A percentile compares a stretch with the other conserved stretches of the same genome.
Conservation (phyloP, 2,329 filamentous ascomycete species). For the Trichoderma koningiopsis region DNA sequence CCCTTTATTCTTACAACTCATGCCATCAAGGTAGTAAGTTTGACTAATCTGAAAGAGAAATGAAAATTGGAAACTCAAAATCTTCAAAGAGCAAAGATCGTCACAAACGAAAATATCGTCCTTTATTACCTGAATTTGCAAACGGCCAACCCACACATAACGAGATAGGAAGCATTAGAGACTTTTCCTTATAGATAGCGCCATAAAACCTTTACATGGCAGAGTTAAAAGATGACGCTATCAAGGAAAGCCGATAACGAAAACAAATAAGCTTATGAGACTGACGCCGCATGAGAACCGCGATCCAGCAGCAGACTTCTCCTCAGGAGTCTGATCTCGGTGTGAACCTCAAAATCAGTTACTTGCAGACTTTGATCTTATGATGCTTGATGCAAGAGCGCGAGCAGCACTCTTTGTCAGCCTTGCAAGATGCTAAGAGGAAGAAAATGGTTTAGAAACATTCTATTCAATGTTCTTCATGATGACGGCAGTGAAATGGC, state of each 20-base stretch:
- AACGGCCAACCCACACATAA: too few species aligned
- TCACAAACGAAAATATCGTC: background rate
- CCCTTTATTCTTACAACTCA: background rate
- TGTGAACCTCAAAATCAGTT: background rate
- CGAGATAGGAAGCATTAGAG: too few species aligned
- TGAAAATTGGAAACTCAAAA: background rate
- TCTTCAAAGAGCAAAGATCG: background rate
- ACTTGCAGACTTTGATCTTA: background rate
- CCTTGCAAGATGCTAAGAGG: background rate
- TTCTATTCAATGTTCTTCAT: background rate
- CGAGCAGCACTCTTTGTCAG: background rate
- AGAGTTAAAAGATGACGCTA: background rate
- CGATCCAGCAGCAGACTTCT: background rate
- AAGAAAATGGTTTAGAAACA: background rate
- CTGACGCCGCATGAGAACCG: background rate
- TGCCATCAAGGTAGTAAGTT: constrained; percentile 14
- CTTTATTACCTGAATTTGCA: background rate
- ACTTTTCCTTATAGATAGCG: background rate
- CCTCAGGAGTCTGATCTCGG: background rate
- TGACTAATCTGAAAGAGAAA: background rate
- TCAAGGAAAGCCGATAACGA: background rate
- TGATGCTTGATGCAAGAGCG: background rate
- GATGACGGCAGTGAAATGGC: background rate
- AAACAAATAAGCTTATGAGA: background rate
- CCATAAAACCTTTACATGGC: background rate